Conservation (phyloP, 345 rosid species). For the Cardamine chenopodiifolia region DNA sequence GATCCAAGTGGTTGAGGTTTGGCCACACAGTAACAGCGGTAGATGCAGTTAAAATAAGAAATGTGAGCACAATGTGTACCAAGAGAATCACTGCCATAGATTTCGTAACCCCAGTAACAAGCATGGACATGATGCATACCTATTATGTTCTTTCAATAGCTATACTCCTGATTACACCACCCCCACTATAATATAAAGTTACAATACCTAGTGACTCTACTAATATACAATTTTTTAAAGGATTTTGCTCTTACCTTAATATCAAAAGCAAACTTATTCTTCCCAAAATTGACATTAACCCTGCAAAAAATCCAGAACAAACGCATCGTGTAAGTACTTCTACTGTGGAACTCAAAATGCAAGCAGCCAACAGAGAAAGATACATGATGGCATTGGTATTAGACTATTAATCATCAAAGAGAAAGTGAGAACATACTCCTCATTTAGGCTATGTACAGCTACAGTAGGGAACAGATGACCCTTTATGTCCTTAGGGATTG, state of each 20-base stretch:
- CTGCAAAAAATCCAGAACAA: conserved; percentile 50
- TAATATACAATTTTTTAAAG: background rate
- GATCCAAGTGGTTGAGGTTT: conserved; percentile 6
- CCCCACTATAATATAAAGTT: background rate
- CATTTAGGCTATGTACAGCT: conserved; percentile 94
- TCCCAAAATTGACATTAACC: conserved; percentile 92
- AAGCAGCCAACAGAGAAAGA: conserved; percentile 20
- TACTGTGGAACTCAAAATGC: conserved; percentile 16
- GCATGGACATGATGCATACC: background rate
- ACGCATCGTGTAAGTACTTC: conserved; percentile 19
- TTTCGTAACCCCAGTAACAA: conserved; percentile 5
- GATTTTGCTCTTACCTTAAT: conserved; percentile 58
- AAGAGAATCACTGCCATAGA: conserved; percentile 16
- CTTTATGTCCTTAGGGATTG: conserved; percentile 64
- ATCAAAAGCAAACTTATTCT: conserved; percentile 72
- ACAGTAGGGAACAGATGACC: conserved; percentile 83
- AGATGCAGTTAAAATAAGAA: conserved; percentile 3
- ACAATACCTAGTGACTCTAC: background rate
- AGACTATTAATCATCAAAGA: conserved; percentile 19
- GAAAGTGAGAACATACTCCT: conserved; percentile 70
- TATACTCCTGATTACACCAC: conserved; percentile 9
- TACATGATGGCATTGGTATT: background rate
- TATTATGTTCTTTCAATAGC: conserved; percentile 1
- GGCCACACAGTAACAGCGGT: conserved; percentile 15
- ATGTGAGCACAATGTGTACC: conserved; percentile 1